These are phyloP conservation scores for Xerocomellus chrysenteron DNA, from an alignment of 768 basidiomycete genomes.

Conservation along the genomic window DNA sequence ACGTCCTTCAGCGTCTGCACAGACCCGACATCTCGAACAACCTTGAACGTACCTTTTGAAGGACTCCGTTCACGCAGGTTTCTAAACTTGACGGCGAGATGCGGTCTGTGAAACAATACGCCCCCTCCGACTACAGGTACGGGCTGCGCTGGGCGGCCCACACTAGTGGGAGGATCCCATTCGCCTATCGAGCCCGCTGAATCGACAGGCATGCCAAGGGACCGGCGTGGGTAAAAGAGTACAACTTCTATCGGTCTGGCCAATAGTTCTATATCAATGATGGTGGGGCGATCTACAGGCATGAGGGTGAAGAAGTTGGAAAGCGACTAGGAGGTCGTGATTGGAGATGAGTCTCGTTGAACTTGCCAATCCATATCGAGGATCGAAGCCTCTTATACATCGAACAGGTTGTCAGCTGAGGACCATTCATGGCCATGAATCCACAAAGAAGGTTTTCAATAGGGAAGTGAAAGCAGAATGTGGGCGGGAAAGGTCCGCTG, in stretches of 20 bases:
- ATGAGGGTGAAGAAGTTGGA: not conserved
- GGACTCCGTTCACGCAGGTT: not conserved
- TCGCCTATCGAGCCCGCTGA: not conserved
- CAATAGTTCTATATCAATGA: not conserved
- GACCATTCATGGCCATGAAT: not conserved
- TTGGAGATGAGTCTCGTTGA: not conserved
- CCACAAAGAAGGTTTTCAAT: constrained; percentile 1
- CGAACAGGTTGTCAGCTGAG: not conserved
- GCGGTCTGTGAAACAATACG: not conserved
- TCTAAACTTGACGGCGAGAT: not conserved
- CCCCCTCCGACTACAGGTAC: not conserved
- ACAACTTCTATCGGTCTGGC: not conserved
- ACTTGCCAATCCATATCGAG: not conserved
- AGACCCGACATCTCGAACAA: not conserved
- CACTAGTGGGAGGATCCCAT: not conserved
- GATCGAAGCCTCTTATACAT: constrained; percentile 4
- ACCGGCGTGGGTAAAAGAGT: not conserved
- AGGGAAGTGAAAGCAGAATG: not conserved
- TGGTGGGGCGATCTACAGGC: not conserved
- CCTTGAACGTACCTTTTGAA: not conserved
- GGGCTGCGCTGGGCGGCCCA: not conserved
- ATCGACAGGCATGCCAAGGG: not conserved
- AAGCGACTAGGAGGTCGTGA: not conserved
- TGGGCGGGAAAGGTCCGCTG: not conserved
- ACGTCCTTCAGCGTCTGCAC: not conserved